These are phyloP conservation scores for Gossypium ekmanianum DNA, from an alignment of 345 rosid species.

Conservation along the genomic window DNA sequence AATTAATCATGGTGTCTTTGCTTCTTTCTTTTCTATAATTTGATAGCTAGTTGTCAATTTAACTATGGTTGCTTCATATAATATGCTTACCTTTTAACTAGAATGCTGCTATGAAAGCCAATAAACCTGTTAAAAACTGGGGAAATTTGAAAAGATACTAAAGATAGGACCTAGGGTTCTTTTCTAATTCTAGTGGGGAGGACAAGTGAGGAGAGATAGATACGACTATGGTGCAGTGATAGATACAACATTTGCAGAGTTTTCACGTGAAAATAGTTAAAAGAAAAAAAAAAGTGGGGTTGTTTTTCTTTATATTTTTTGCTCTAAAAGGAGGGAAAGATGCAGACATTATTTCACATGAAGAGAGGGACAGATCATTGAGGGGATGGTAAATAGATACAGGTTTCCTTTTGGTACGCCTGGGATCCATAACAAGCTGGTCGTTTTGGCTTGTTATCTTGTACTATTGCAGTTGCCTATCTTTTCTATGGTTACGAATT, in stretches of 20 bases:
- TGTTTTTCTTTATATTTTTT: neutral
- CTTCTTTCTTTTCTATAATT: neutral
- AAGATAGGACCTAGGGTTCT: neutral
- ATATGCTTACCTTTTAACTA: neutral
- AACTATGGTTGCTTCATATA: neutral
- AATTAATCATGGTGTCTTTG: neutral
- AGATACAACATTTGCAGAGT: slow-evolving; percentile 18
- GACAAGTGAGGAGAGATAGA: neutral
- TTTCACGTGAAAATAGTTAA: slow-evolving; percentile 28
- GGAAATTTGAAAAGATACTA: neutral
- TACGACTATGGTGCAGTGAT: slow-evolving; percentile 4
- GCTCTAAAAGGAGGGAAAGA: neutral
- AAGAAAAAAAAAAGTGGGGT: neutral
- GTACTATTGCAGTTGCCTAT: neutral
- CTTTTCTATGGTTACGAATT: neutral
- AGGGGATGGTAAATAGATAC: neutral
- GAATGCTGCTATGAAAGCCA: neutral
- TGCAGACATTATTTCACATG: slow-evolving; percentile 21
- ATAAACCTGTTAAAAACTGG: neutral
- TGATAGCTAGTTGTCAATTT: neutral
- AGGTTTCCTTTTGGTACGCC: too few relatives aligned
- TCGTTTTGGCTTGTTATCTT: neutral
- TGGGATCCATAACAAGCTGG: too few relatives aligned
- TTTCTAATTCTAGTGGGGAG: neutral
- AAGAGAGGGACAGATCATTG: slow-evolving; percentile 21